Base-by-base conservation (phyloP, 2,329 filamentous ascomycete species). In the Domatiomyces globalis region DNA sequence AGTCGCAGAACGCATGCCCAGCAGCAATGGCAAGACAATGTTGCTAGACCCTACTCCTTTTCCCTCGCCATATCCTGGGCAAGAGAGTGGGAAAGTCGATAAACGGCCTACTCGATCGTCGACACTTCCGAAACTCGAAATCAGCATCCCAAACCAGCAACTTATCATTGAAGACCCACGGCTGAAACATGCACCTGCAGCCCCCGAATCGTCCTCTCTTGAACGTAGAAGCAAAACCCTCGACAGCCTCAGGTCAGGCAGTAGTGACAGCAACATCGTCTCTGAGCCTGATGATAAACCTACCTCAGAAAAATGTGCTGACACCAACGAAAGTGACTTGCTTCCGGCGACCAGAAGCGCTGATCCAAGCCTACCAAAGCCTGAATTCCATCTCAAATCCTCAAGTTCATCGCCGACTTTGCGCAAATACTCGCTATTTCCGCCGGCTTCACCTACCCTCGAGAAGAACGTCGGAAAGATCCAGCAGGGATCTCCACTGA, bases 381-480 rank as follows among this genome's bases (percentile, higher is more conserved):
- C 56, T 4, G 48, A 51, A 52, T 46, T 44, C n/a, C 33, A 54
- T n/a, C 54, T 47, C 9, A 56, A 49, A 7, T 52, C 54, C 18
- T 48, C 48, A 27, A 50, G 50, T 17, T 54, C 45, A 43, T 53
- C 52, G 6, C 53, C 55, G 7, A 51, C 51, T n/a, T 51, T 43
- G 10, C 54, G 52, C 44, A 59, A 58, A 51, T 60, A 60, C 46
- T 60, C 58, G 10, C 33, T 60, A 10, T 60, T 60, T 29, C 58
- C 58, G 22, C 50, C 51, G 18, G 54, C 58, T 15, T 54, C 56
- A 42, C 51, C 54, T 10, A 49, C 54, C 4, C 45, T 49, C 0
- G 49, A 54, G 27, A 57, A 54, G 45, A 46, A 50, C 20, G 5
- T 48, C 12, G 48, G 49, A 8, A 48, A 51, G 33, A 25, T 43